Evolutionary conservation across 371 early-diverging fungal species (phyloP).

Genomic region (Mortierella sp.): DNA sequence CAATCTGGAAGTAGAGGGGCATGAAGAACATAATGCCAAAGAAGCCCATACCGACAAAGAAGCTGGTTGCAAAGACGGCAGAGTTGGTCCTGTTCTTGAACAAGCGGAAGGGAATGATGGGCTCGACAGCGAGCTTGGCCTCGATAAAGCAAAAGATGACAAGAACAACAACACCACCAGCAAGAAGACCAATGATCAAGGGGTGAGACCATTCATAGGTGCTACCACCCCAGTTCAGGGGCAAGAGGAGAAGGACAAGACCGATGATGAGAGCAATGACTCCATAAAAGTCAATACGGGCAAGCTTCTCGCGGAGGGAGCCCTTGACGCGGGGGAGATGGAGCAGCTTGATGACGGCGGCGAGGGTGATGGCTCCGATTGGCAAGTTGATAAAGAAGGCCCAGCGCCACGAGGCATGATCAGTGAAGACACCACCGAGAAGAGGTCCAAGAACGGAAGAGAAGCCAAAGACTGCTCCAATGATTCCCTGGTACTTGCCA

Average conservation of each 20-base stretch:
- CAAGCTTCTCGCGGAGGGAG: constrained; percentile 65
- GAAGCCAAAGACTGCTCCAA: constrained; percentile 65
- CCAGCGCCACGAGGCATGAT: constrained; percentile 79
- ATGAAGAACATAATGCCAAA: constrained; percentile 70
- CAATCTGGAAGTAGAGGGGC: constrained; percentile 72
- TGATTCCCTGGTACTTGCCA: constrained; percentile 63
- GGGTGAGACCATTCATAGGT: constrained; percentile 50
- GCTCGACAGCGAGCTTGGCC: constrained; percentile 66
- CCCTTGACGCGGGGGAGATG: constrained; percentile 55
- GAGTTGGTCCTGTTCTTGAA: constrained; percentile 52
- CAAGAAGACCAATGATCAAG: constrained; percentile 67
- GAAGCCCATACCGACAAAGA: constrained; percentile 64
- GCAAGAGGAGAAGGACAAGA: constrained; percentile 64
- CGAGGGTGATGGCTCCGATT: constrained; percentile 63
- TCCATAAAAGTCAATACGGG: constrained; percentile 76
- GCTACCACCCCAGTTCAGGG: constrained; percentile 65
- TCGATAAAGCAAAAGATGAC: constrained; percentile 61
- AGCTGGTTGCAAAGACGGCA: constrained; percentile 55
- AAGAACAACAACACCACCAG: constrained; percentile 60
- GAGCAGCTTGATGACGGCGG: constrained; percentile 60
- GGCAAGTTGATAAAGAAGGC: constrained; percentile 74
- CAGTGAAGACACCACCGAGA: constrained; percentile 77
- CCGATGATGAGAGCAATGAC: constrained; percentile 57
- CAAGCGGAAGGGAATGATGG: constrained; percentile 64
- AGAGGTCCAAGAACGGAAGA: constrained; percentile 79